These are phyloP conservation scores for Geoglossum cookeanum DNA, from an alignment of 2,329 filamentous ascomycete species.

Conservation along the genomic window DNA sequence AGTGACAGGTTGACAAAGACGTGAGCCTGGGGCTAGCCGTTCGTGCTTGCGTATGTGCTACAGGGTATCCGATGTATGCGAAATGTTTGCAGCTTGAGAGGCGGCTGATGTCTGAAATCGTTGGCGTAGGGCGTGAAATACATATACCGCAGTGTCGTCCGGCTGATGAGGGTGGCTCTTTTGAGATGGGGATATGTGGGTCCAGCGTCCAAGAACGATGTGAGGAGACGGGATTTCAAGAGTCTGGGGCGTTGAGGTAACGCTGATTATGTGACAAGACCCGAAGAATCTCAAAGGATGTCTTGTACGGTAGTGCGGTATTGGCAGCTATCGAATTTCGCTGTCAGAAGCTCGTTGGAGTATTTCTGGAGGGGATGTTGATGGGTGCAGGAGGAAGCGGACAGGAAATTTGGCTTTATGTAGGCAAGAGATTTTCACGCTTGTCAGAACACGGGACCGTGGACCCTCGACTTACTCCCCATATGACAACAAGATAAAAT, in stretches of 20 bases:
- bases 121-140: constrained; percentile 82
- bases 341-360: not conserved
- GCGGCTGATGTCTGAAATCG: constrained; percentile 86
- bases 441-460: not conserved
- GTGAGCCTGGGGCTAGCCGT: constrained; percentile 44
- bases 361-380: not conserved
- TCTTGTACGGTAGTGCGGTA: not conserved
- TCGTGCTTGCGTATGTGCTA: constrained; percentile 74
- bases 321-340: not conserved
- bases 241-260: not conserved
- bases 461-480: not conserved
- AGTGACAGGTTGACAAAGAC: not conserved
- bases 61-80: constrained; percentile 87
- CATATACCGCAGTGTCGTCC: constrained; percentile 51
- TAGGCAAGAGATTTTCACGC: not conserved
- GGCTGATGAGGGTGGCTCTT: constrained; percentile 11
- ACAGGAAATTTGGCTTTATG: not conserved
- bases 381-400: not conserved
- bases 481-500: not conserved
- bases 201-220: not conserved
- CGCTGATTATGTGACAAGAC: not conserved
- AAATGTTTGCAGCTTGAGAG: constrained; percentile 92
- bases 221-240: not conserved
- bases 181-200: not conserved
- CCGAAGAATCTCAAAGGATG: not conserved